Percentiles rank a stretch among this genome's conserved stretches.
Evolutionary conservation across 1,284 basidiomycete genomes (phyloP).

Genomic region (Heterobasidion annosum): DNA sequence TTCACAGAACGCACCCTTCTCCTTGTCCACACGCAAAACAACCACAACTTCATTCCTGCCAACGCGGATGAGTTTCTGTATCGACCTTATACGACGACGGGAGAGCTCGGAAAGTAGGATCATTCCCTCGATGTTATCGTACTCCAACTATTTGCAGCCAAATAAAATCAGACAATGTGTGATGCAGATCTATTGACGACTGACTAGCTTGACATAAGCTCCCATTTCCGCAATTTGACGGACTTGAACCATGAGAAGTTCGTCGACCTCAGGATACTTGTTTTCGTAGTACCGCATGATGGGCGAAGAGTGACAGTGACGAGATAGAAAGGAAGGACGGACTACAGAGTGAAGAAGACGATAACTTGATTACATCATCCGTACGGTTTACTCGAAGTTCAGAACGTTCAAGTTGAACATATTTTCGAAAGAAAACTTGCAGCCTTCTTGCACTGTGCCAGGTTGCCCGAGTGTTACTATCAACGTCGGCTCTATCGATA

Average conservation of each 20-base stretch:
- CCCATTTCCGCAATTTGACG: constrained; percentile 99
- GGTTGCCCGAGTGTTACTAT: too few species aligned
- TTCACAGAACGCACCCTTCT: constrained; percentile 69
- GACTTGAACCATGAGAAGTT: constrained; percentile 99
- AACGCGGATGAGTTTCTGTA: constrained; percentile 97
- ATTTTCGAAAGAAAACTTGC: too few species aligned
- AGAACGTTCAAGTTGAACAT: too few species aligned
- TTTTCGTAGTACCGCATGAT: constrained; percentile 77
- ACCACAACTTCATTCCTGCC: constrained; percentile 99
- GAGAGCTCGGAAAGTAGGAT: constrained; percentile 97
- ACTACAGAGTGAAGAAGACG: neutral
- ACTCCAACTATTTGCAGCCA: constrained; percentile 69
- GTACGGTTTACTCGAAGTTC: too few species aligned
- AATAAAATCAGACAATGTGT: neutral
- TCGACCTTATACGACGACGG: constrained; percentile 92
- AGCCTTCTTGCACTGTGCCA: too few species aligned
- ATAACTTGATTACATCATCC: too few species aligned
- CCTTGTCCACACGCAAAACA: constrained; percentile 96
- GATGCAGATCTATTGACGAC: constrained; percentile 19
- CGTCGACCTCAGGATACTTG: constrained; percentile 84
- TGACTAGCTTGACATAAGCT: constrained; percentile 94
- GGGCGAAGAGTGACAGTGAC: neutral
- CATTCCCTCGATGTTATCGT: constrained; percentile 99
- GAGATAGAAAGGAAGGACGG: neutral
- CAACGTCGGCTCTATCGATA: too few species aligned